A percentile compares a stretch with the other conserved stretches of the same genome.
phyloP scores from a whole-genome alignment of 2,329 filamentous ascomycete genomes.

The Aspergillus sp. region DNA sequence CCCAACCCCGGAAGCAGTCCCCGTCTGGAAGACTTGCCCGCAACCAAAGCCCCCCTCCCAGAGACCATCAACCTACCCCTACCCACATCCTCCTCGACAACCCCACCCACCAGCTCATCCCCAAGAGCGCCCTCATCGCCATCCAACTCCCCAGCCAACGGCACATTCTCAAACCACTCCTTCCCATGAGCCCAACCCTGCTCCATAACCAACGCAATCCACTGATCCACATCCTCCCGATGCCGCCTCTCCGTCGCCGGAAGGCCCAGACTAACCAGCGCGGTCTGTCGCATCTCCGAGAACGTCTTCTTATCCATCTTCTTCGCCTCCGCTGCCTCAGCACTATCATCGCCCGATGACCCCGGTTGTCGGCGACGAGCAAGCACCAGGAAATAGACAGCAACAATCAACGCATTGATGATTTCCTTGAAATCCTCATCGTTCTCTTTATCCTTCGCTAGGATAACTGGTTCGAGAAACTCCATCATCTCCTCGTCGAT shows the following conservation, averaged over 20 bases:
- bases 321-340: constrained; percentile 22
- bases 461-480: constrained; percentile 42
- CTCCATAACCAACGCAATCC: constrained; percentile 58
- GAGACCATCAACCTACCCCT: constrained; percentile 29
- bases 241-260: constrained; percentile 46
- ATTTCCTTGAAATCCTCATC: constrained; percentile 48
- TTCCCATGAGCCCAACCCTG: constrained; percentile 56
- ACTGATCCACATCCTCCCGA: constrained; percentile 60
- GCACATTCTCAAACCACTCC: constrained; percentile 68
- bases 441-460: constrained; percentile 48
- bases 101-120: constrained; percentile 39
- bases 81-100: constrained; percentile 33
- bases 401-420: constrained; percentile 43
- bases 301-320: constrained; percentile 47
- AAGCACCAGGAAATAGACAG: constrained; percentile 48
- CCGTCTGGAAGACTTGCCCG: constrained; percentile 27
- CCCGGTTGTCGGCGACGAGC: constrained; percentile 52
- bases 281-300: constrained; percentile 43
- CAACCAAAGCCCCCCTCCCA: constrained; percentile 14
- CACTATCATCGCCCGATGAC: neutral
- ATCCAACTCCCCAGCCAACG: constrained; percentile 38
- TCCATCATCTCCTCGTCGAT: constrained; percentile 42
- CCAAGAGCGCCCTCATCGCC: constrained; percentile 37
- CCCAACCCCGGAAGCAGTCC: constrained; percentile 50
- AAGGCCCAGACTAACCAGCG: constrained; percentile 38